These are phyloP conservation scores for Millerozyma acaciae DNA, from an alignment of 805 yeast species.

Conservation along the genomic window DNA sequence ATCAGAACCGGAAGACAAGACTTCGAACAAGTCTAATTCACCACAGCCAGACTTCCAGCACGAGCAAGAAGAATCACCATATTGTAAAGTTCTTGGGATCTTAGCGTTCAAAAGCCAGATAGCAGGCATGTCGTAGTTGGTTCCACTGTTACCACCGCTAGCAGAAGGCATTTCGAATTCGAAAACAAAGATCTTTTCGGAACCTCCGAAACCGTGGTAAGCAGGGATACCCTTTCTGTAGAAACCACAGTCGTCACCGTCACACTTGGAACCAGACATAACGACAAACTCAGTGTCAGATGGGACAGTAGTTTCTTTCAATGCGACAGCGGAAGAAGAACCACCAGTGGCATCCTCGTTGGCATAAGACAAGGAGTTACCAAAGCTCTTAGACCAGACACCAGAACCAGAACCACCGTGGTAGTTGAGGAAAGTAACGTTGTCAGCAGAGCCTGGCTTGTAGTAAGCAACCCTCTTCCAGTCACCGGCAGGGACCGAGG, in stretches of 20 bases:
- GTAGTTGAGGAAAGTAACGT: slow-evolving; percentile 80
- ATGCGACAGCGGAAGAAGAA: slow-evolving; percentile 63
- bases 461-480: slow-evolving; percentile 81
- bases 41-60: slow-evolving; percentile 99
- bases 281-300: slow-evolving; percentile 81
- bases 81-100: slow-evolving; percentile 94
- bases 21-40: slow-evolving; percentile 93
- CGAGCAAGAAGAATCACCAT: slow-evolving; percentile 80
- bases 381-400: slow-evolving; percentile 79
- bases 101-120: slow-evolving; percentile 93
- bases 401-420: slow-evolving; percentile 91
- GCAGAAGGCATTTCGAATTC: slow-evolving; percentile 93
- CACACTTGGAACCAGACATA: slow-evolving; percentile 68
- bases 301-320: slow-evolving; percentile 62
- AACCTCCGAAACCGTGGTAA: slow-evolving; percentile 89
- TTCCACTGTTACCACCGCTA: slow-evolving; percentile 37
- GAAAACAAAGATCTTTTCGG: slow-evolving; percentile 79
- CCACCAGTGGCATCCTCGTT: slow-evolving; percentile 74
- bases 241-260: slow-evolving; percentile 69
- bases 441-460: slow-evolving; percentile 66
- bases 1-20: slow-evolving; percentile 70
- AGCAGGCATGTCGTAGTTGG: slow-evolving; percentile 95
- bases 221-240: slow-evolving; percentile 87
- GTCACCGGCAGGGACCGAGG: slow-evolving; percentile 43
- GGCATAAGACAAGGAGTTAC: slow-evolving; percentile 86